phyloP scores from a whole-genome alignment of 805 yeast species.

The Teunomyces panamensis region DNA sequence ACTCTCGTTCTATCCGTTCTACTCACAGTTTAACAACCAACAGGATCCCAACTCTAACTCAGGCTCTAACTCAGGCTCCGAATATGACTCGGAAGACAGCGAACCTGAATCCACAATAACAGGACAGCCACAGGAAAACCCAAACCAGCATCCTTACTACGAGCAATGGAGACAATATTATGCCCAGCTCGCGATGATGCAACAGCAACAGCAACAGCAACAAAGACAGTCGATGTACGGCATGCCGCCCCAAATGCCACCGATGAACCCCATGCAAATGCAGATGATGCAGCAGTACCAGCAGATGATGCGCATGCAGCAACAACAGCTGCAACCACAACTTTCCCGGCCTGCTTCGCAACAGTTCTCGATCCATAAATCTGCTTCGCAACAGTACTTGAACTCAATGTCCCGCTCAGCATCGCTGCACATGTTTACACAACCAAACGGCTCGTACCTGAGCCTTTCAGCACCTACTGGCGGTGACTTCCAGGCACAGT shows the following conservation, averaged over 20 bases:
- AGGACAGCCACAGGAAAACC: constrained; percentile 2
- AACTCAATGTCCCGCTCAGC: not conserved
- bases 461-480: not conserved
- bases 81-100: constrained; percentile 7
- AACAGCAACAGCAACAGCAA: constrained; percentile 17
- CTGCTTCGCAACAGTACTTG: not conserved
- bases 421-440: not conserved
- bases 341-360: not conserved
- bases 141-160: constrained; percentile 28
- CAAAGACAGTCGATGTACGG: constrained; percentile 12
- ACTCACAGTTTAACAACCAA: not conserved
- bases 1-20: constrained; percentile 1
- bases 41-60: constrained; percentile 8
- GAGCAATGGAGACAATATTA: constrained; percentile 40
- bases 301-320: constrained; percentile 3
- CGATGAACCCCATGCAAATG: constrained; percentile 14
- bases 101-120: constrained; percentile 5
- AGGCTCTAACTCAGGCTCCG: constrained; percentile 8
- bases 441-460: not conserved
- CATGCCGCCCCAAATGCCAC: constrained; percentile 9
- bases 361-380: not conserved
- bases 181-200: constrained; percentile 19
- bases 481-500: constrained; percentile 4
- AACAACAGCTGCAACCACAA: constrained; percentile 3
- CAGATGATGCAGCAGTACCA: constrained; percentile 4